These are phyloP conservation scores for Fraxinus pennsylvanica DNA, from an alignment of 257 asterid species.

Conservation along the genomic window DNA sequence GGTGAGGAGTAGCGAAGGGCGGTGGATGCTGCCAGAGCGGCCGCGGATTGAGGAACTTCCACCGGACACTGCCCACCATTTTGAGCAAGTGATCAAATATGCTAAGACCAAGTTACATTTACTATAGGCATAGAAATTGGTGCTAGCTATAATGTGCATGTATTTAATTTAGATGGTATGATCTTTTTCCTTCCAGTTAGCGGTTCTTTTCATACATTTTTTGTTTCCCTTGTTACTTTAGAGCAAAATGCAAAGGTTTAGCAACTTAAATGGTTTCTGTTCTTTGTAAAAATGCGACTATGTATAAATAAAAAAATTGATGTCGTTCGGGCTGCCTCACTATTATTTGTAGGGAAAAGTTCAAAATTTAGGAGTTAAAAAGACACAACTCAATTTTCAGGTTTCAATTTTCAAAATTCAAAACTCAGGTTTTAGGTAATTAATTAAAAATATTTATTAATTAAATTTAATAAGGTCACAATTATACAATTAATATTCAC, in stretches of 20 bases:
- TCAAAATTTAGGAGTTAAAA: no score
- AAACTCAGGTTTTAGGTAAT: no score
- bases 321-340: no score
- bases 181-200: no score
- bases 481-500: no score
- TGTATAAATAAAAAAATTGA: no score
- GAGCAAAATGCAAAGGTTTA: neutral
- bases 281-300: neutral
- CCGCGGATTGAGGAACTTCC: conserved; percentile 69
- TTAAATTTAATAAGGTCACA: no score
- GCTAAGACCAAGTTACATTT: conserved; percentile 47
- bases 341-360: no score
- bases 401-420: no score
- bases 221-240: neutral
- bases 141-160: conserved; percentile 4
- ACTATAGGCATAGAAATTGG: conserved; percentile 20
- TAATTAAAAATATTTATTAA: no score
- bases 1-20: conserved; percentile 54
- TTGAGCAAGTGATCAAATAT: conserved; percentile 60
- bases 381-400: no score
- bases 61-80: conserved; percentile 76
- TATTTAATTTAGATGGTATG: neutral
- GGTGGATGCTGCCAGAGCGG: conserved; percentile 73
- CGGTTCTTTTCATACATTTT: neutral
- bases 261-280: no score